Percentiles rank a stretch among this genome's conserved stretches.
These are phyloP conservation scores for Paxillus rubicundulus DNA, from an alignment of 768 basidiomycete species.

Conservation along the genomic window DNA sequence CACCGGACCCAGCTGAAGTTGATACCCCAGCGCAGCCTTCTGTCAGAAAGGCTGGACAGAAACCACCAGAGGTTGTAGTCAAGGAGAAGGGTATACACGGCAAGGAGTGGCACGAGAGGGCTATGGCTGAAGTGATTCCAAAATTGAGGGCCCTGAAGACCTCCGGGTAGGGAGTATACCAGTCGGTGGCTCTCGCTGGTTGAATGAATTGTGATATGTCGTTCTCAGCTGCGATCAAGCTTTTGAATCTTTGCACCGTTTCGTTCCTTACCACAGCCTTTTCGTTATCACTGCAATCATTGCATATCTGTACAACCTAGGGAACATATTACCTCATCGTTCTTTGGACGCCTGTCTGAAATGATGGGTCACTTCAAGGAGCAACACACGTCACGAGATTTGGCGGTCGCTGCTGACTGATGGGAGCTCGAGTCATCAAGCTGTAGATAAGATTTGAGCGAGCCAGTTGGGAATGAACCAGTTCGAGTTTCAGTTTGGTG, in stretches of 20 bases:
- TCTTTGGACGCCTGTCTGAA: background rate
- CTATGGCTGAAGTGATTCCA: conserved; percentile 30
- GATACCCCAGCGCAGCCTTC: background rate
- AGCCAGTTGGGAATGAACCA: too few species aligned
- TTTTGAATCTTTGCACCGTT: too few species aligned
- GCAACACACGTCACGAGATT: background rate
- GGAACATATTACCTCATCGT: background rate
- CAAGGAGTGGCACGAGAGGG: conserved; percentile 21
- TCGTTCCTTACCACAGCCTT: too few species aligned
- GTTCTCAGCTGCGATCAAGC: too few species aligned
- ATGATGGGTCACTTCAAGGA: too few species aligned
- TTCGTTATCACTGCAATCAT: background rate
- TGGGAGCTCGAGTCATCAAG: too few species aligned
- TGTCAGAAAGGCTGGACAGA: background rate
- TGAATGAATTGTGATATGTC: too few species aligned
- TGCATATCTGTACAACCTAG: too few species aligned
- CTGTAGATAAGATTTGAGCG: too few species aligned
- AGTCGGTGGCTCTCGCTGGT: too few species aligned
- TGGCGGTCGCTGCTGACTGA: background rate
- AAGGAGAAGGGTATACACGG: conserved; percentile 12
- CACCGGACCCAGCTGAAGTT: background rate
- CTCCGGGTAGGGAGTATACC: conserved; percentile 8
- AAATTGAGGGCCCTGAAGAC: conserved; percentile 24
- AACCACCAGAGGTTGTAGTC: conserved; percentile 6
- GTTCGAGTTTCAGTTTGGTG: too few species aligned